These are phyloP conservation scores for Dendrocalamus latiflorus DNA, from an alignment of 202 grass and related monocot genomes.

Conservation along the genomic window DNA sequence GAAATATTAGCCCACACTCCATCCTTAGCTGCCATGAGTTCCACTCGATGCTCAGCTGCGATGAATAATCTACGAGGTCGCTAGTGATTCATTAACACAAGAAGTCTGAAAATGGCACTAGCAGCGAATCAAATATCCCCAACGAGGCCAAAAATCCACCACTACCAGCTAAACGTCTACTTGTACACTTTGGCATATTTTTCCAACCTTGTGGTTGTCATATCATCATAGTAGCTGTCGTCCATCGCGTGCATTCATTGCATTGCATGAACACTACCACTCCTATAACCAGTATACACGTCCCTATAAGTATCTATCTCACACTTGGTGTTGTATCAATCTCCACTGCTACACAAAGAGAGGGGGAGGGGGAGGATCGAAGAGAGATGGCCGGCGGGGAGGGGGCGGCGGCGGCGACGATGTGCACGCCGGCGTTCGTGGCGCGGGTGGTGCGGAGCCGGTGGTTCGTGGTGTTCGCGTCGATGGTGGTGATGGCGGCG, in stretches of 20 bases:
- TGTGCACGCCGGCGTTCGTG: conserved; percentile 48
- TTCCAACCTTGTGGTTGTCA: neutral
- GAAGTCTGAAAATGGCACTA: neutral
- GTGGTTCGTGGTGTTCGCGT: conserved; percentile 92
- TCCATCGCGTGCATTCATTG: no score
- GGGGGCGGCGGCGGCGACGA: neutral
- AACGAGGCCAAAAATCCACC: neutral
- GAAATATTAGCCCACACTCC: neutral
- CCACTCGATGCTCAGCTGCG: no score
- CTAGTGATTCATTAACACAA: neutral
- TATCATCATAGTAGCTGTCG: neutral
- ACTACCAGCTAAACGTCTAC: neutral
- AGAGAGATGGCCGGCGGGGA: conserved; percentile 28
- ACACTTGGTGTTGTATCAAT: neutral
- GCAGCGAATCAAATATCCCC: neutral
- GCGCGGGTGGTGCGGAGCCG: conserved; percentile 47
- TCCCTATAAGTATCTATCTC: conserved; percentile 5
- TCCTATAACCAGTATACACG: neutral
- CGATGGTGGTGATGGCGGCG: conserved; percentile 68
- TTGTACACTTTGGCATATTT: neutral
- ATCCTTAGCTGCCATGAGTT: neutral
- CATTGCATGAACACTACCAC: neutral
- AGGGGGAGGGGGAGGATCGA: neutral
- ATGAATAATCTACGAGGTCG: neutral
- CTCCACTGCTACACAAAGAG: neutral